Evolutionary conservation across 2,329 filamentous ascomycete species (phyloP).

Genomic region (Karstenula rhodostoma): DNA sequence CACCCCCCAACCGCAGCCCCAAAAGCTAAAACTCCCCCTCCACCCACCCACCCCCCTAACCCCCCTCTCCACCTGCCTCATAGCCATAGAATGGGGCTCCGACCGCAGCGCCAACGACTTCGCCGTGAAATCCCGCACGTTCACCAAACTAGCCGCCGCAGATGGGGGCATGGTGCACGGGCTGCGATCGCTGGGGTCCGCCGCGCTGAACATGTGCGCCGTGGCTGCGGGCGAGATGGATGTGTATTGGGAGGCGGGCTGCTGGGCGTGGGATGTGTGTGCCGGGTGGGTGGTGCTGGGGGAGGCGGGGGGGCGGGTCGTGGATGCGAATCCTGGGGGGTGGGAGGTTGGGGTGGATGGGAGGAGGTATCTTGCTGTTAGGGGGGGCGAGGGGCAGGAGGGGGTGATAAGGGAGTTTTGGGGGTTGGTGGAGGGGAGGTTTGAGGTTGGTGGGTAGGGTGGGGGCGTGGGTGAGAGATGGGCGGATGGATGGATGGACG

Average conservation of each 20-base stretch:
- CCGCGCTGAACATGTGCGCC: constrained; percentile 77
- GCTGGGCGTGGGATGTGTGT: constrained; percentile 86
- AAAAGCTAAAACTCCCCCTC: constrained; percentile 56
- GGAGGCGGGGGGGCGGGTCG: constrained; percentile 78
- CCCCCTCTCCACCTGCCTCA: constrained; percentile 68
- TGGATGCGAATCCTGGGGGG: constrained; percentile 74
- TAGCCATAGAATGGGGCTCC: constrained; percentile 78
- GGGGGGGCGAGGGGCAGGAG: constrained; percentile 56
- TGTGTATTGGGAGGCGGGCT: constrained; percentile 83
- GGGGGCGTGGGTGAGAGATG: too few species aligned
- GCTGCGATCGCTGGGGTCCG: constrained; percentile 73
- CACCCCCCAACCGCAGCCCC: background rate
- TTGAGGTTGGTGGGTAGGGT: constrained; percentile 51
- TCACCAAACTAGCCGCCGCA: constrained; percentile 60
- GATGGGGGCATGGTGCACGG: constrained; percentile 81
- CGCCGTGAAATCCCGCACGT: constrained; percentile 72
- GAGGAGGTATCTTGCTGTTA: constrained; percentile 62
- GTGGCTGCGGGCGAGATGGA: constrained; percentile 77
- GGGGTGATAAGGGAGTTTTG: constrained; percentile 60
- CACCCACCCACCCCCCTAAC: constrained; percentile 63
- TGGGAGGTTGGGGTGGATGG: constrained; percentile 69
- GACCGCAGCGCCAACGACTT: constrained; percentile 75
- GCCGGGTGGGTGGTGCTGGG: constrained; percentile 79
- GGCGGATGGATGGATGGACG: too few species aligned
- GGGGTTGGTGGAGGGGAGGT: constrained; percentile 54